These are phyloP conservation scores for Graphium sp. DNA, from an alignment of 2,329 filamentous ascomycete species.

Conservation along the genomic window DNA sequence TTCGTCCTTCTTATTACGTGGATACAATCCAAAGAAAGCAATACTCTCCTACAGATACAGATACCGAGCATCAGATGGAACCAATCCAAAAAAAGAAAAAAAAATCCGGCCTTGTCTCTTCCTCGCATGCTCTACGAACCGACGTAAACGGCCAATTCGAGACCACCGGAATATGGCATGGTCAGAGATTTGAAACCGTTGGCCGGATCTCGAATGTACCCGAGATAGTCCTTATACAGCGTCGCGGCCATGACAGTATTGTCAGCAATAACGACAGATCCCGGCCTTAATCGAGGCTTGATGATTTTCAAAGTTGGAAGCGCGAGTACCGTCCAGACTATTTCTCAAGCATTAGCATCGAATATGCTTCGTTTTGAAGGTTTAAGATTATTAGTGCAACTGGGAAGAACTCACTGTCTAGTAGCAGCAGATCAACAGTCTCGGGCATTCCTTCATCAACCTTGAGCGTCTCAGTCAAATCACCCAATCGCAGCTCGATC, in stretches of 20 bases:
- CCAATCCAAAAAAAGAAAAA: too few species aligned
- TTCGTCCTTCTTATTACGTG: too few species aligned
- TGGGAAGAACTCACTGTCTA: slow-evolving; percentile 37
- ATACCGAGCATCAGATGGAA: too few species aligned
- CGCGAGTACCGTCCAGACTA: slow-evolving; percentile 16
- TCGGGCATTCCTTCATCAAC: slow-evolving; percentile 23
- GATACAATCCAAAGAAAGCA: too few species aligned
- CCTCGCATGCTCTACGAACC: too few species aligned
- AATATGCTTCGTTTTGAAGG: not conserved
- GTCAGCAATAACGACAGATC: slow-evolving; percentile 30
- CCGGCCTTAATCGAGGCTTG: slow-evolving; percentile 22
- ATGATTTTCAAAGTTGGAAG: slow-evolving; percentile 31
- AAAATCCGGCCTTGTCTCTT: too few species aligned
- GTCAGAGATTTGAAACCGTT: slow-evolving; percentile 28
- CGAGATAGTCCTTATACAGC: slow-evolving; percentile 26
- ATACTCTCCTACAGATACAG: too few species aligned
- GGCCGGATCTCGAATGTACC: slow-evolving; percentile 21
- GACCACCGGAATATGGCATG: slow-evolving; percentile 13
- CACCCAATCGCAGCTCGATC: slow-evolving; percentile 40
- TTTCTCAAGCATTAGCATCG: not conserved
- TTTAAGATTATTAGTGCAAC: not conserved
- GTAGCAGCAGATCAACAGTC: slow-evolving; percentile 35
- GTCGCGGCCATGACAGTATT: slow-evolving; percentile 22
- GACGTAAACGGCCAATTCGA: slow-evolving; percentile 12
- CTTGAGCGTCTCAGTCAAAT: slow-evolving; percentile 35